A percentile compares a stretch with the other conserved stretches of the same genome.
Evolutionary conservation across 352 stramenopile species (phyloP).

Genomic region (Hyaloperonospora brassicae): DNA sequence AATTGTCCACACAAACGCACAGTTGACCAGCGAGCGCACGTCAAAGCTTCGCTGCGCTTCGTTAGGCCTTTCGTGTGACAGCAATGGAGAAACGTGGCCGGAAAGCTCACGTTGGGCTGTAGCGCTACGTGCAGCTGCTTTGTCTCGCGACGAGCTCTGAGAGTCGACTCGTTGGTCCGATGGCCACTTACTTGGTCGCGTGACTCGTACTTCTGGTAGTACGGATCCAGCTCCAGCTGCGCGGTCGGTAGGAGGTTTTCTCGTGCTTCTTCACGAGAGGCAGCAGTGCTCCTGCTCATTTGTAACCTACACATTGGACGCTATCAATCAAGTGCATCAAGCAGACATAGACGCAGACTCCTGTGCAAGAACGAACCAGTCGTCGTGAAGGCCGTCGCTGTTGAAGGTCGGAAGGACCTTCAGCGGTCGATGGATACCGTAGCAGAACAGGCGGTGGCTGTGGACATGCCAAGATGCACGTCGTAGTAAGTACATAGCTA

Average conservation of each 20-base stretch:
- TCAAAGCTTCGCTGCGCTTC: no score
- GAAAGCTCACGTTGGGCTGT: no score
- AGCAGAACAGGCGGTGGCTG: conserved; percentile 55
- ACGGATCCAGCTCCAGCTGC: conserved; percentile 41
- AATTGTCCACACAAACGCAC: no score
- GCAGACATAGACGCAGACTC: background rate
- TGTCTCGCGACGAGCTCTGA: no score
- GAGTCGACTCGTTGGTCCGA: no score
- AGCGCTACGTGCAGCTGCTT: no score
- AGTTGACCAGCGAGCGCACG: no score
- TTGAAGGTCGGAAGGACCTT: conserved; percentile 59
- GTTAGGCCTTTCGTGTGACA: no score
- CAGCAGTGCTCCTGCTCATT: conserved; percentile 14
- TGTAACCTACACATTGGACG: conserved; percentile 6
- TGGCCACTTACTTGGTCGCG: no score
- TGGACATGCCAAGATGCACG: background rate
- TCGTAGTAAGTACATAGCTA: no score
- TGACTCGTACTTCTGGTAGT: conserved; percentile 21
- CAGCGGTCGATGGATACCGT: conserved; percentile 54
- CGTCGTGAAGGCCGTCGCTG: conserved; percentile 43
- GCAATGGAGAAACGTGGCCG: no score
- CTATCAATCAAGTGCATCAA: conserved; percentile 1
- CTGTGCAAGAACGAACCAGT: conserved; percentile 26
- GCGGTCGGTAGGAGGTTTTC: conserved; percentile 24
- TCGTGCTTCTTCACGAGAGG: conserved; percentile 18